Base-by-base conservation (phyloP, 2,329 filamentous ascomycete species). In the Harringtonia aguacate region DNA sequence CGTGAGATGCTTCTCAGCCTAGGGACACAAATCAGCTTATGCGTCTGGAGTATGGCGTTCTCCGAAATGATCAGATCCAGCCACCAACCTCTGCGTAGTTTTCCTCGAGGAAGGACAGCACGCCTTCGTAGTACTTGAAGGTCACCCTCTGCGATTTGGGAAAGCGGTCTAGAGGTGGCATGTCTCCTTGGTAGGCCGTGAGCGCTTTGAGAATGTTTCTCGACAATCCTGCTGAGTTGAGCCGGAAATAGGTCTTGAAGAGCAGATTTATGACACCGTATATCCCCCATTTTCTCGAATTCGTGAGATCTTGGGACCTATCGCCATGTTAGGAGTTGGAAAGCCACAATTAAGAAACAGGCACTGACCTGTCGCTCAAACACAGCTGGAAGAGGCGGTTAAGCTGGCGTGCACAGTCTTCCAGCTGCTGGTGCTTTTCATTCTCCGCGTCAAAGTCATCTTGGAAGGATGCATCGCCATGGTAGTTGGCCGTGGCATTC, bases 181-280 rank as follows among this genome's bases (percentile, higher is more conserved):
- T 83, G 55, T 98, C 90, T 36, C 77, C 75, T 48, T 70, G 67
- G 44, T 84, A 82, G 13, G 88, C 89, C 38, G 81, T 74, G 39
- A 98, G 72, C 0, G 87, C 88, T 52, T 83, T 86, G 38, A 98
- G 70, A 40, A 97, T 82, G 52, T 92, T 95, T 59, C 92, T 88
- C 17, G 83, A 94, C 18, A 97, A 70, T n/a, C 79, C 81, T 46
- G 94, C 83, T 29, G 84, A 86, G 64, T 94, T 95, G 50, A 97
- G 71, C 68, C 86, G 94, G 70, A 98, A 98, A 62, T 97, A 95
- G 2, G 89, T 97, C 65, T 97, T 97, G 77, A 98, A 98, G 14
- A 95, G 72, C 8, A 98, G 74, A 58, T 95, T 97, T 57, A 89
- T 87, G 52, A 90, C 82, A 61, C 88, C 89, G 67, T 98, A 98